Conservation (phyloP, 257 asterid species). For the Nicotiana attenuata region DNA sequence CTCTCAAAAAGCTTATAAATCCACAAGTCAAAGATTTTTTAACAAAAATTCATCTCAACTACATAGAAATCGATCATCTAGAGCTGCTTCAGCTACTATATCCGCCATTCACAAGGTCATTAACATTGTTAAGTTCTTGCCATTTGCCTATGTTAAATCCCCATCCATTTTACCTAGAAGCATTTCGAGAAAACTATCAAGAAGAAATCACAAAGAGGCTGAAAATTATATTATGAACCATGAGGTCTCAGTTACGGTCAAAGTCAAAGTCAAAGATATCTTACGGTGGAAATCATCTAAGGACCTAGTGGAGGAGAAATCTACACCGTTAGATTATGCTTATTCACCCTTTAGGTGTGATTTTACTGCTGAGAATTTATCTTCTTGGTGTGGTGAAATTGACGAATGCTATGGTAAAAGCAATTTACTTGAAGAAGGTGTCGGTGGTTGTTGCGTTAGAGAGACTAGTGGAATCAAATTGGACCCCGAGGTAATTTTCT, state of each 20-base stretch:
- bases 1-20: background rate
- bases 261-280: conserved; percentile 70
- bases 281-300: conserved; percentile 66
- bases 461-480: conserved; percentile 4
- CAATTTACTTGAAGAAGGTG: background rate
- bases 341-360: conserved; percentile 33
- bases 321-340: conserved; percentile 17
- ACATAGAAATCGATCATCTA: conserved; percentile 40
- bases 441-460: background rate
- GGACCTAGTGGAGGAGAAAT: conserved; percentile 47
- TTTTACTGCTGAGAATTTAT: conserved; percentile 51
- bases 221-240: background rate
- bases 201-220: background rate
- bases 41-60: conserved; percentile 16
- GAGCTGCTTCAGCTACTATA: conserved; percentile 45
- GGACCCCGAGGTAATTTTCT: conserved; percentile 2
- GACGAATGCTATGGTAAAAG: background rate
- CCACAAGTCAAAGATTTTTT: background rate
- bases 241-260: conserved; percentile 23
- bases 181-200: conserved; percentile 31
- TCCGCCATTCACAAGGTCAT: conserved; percentile 49
- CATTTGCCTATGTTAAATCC: conserved; percentile 32
- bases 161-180: conserved; percentile 18
- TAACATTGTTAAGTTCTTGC: conserved; percentile 46
- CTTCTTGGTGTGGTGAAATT: conserved; percentile 30